Base-by-base conservation (phyloP, 805 yeast genomes). In the Candida railenensis region DNA sequence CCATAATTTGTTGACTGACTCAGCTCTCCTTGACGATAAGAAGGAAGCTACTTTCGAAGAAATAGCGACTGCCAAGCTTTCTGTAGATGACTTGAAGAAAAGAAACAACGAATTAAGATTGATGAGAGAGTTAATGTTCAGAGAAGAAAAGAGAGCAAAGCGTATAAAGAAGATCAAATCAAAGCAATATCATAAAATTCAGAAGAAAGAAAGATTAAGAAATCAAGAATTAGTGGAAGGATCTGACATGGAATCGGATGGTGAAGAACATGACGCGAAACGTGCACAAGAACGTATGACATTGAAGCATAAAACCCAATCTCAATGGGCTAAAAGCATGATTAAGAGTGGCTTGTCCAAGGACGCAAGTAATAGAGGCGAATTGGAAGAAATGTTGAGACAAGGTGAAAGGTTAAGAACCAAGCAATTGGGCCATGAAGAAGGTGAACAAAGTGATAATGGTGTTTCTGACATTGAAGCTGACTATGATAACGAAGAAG, bases 111-210 rank as follows among this genome's bases (percentile, higher is more conserved):
- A 92, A 66, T 75, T 92, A 55, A 80, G 98, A 55, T 68, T 87
- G 59, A 89, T 90, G 97, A 80, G 99, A 53, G 99, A 94, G 62
- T 78, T 92, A 52, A 89, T 92, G 96, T 94, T 90, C 71, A 78
- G 98, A 57, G 97, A 92, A 58, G 97, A 92, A 70, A 80, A 84
- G 60, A 85, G 88, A 59, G 91, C 98, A 8, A 90, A 81, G 66
- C 80, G 99, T 56, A 77, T 94, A 58, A 92, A 92, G 73, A 94
- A 92, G 71, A 94, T 94, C 66, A 94, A 94, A 66, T 89, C 97
- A 34, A 94, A 92, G 67, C 78, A 89, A 1, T 94, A 83, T 67
- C 87, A 88, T 57, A 85, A 87, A 62, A 85, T 91, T 44, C 83
- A 87, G 58, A 89, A 91, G 78, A 87, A 85, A 64, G 97, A 91